These are phyloP conservation scores for Theobroma grandiflorum DNA, from an alignment of 441 rosid genomes.

Conservation along the genomic window DNA sequence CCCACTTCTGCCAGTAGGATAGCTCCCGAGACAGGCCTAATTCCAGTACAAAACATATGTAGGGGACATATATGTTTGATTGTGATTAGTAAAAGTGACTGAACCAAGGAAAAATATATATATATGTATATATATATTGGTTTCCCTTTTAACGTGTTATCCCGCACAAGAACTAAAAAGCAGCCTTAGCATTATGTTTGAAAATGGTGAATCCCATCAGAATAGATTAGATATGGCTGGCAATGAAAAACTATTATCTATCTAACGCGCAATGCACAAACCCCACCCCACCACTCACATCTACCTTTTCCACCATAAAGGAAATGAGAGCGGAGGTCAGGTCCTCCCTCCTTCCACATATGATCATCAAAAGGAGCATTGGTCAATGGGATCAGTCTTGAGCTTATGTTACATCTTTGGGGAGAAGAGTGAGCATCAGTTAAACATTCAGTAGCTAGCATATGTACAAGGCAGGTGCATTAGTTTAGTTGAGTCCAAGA, in stretches of 20 bases:
- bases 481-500: too few species aligned
- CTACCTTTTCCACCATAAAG: conserved; percentile 20
- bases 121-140: not conserved
- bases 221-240: too few species aligned
- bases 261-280: conserved; percentile 21
- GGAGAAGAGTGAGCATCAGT: too few species aligned
- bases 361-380: too few species aligned
- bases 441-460: not conserved
- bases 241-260: not conserved
- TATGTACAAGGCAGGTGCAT: not conserved
- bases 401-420: too few species aligned
- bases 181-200: not conserved
- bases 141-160: not conserved
- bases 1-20: too few species aligned
- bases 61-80: conserved; percentile 31
- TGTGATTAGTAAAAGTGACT: not conserved
- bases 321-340: not conserved
- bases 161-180: not conserved
- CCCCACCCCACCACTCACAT: conserved; percentile 29
- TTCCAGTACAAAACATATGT: conserved; percentile 32
- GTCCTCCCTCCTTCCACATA: not conserved
- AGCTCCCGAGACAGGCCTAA: not conserved
- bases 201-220: too few species aligned
- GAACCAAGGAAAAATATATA: not conserved
- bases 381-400: too few species aligned